These are phyloP conservation scores for Lepidium campestre DNA, from an alignment of 441 rosid genomes.

Conservation along the genomic window DNA sequence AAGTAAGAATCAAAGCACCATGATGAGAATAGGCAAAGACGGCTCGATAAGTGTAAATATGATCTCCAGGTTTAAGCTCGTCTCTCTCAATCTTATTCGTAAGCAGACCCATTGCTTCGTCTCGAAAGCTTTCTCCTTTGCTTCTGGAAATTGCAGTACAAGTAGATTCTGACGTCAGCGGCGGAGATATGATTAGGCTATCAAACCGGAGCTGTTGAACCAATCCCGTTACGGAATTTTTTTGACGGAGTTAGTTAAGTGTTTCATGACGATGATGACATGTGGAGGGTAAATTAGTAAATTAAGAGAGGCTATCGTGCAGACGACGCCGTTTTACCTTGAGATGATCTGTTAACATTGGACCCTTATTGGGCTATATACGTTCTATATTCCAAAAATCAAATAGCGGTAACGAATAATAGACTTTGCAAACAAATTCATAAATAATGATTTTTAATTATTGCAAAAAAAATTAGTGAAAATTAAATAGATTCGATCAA, in stretches of 20 bases:
- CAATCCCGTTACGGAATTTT: conserved; percentile 4
- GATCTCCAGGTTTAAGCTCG: conserved; percentile 84
- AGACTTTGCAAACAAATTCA: too few relatives aligned
- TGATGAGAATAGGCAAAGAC: conserved; percentile 93
- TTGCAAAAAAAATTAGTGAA: too few relatives aligned
- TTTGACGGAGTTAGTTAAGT: conserved; percentile 24
- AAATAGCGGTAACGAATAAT: not conserved
- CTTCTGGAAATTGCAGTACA: not conserved
- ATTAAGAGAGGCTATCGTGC: not conserved
- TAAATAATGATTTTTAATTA: too few relatives aligned
- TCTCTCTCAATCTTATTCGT: conserved; percentile 68
- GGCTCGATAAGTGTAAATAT: conserved; percentile 92
- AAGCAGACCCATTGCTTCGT: conserved; percentile 57
- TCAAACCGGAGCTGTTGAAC: conserved; percentile 2
- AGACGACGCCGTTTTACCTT: not conserved
- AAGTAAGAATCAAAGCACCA: conserved; percentile 33
- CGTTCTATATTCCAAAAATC: not conserved
- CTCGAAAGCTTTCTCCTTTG: not conserved
- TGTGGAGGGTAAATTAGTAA: conserved; percentile 5
- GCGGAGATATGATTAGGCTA: not conserved
- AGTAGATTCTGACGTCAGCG: conserved; percentile 21
- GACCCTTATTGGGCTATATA: not conserved
- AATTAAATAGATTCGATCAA: too few relatives aligned
- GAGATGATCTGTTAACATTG: not conserved
- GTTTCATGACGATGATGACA: not conserved